These are phyloP conservation scores for Vitis amurensis DNA, from an alignment of 164 flowering plant genomes.

Conservation along the genomic window DNA sequence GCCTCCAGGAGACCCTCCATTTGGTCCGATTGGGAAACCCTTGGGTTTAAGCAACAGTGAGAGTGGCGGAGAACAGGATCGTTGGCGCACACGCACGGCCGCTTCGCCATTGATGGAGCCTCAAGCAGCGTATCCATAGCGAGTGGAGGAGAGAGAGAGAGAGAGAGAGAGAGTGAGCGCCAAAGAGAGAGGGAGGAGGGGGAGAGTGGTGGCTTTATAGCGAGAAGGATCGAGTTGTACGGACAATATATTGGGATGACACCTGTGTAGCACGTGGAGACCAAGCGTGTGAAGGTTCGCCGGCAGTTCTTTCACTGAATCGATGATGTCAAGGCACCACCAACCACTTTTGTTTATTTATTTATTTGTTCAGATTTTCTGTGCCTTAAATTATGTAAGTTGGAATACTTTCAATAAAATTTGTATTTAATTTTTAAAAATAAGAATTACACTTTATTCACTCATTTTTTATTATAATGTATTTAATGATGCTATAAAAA, in stretches of 20 bases:
- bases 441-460: too few species aligned
- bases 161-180: conserved; percentile 2
- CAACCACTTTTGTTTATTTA: too few species aligned
- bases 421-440: too few species aligned
- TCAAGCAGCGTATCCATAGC: conserved; percentile 47
- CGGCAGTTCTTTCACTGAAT: too few species aligned
- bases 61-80: conserved; percentile 17
- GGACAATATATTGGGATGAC: neutral
- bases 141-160: conserved; percentile 20
- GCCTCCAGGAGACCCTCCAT: conserved; percentile 50
- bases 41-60: conserved; percentile 15
- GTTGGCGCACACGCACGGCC: conserved; percentile 40
- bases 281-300: too few species aligned
- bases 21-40: conserved; percentile 3
- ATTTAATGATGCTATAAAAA: too few species aligned
- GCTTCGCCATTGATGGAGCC: conserved; percentile 46
- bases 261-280: too few species aligned
- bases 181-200: neutral
- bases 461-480: too few species aligned
- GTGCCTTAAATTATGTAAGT: too few species aligned
- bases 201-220: neutral
- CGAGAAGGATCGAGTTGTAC: neutral
- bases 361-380: too few species aligned
- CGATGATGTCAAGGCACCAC: too few species aligned
- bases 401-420: too few species aligned